These are phyloP conservation scores for Talaromyces sp. DNA, from an alignment of 2,329 filamentous ascomycete genomes.

Conservation along the genomic window DNA sequence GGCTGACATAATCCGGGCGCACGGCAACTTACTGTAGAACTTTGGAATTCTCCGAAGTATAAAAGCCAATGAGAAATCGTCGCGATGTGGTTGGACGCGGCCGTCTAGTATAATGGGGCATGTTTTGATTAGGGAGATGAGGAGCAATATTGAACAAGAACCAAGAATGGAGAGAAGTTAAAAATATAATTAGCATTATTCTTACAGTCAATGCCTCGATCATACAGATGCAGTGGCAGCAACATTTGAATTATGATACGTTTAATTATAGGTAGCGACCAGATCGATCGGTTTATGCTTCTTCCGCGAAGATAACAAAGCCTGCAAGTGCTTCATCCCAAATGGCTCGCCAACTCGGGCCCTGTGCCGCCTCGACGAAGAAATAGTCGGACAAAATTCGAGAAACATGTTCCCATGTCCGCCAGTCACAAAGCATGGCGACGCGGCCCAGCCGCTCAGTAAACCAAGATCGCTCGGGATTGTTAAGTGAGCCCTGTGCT, in stretches of 20 bases:
- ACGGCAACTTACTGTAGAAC: no score
- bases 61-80: conserved; percentile 1
- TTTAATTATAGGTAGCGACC: no score
- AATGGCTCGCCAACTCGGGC: conserved; percentile 29
- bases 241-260: not conserved
- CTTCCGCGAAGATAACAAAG: conserved; percentile 21
- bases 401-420: conserved; percentile 32
- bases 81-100: conserved; percentile 1
- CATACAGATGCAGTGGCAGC: not conserved
- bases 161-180: no score
- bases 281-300: conserved; percentile 5
- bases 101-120: no score
- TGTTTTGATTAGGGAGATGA: no score
- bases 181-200: not conserved
- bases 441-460: conserved; percentile 30
- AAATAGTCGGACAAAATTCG: conserved; percentile 31
- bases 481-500: conserved; percentile 33
- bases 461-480: conserved; percentile 35
- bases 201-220: not conserved
- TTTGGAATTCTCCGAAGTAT: conserved; percentile 2
- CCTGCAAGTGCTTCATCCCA: conserved; percentile 35
- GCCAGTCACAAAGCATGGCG: conserved; percentile 32
- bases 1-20: conserved; percentile 15
- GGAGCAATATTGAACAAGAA: no score
- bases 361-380: conserved; percentile 29